Conservation (phyloP, 306 rosid genomes). For the Alnus rubra region DNA sequence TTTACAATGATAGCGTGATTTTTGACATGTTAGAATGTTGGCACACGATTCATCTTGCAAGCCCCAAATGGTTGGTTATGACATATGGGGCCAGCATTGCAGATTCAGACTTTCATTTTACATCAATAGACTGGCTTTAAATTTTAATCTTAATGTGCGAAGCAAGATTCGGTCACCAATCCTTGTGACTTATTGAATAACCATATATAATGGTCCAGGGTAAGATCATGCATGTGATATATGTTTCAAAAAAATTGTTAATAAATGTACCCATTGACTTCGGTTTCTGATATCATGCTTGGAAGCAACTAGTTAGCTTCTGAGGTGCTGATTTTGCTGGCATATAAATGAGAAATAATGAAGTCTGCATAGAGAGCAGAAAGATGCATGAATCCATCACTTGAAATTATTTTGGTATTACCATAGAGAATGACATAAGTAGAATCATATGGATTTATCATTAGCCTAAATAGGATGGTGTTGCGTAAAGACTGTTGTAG, state of each 20-base stretch:
- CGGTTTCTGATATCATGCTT: neutral
- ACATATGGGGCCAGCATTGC: neutral
- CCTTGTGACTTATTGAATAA: neutral
- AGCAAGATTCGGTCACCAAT: neutral
- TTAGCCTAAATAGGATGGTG: neutral
- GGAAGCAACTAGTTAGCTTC: neutral
- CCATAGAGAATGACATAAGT: neutral
- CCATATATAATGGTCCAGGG: neutral
- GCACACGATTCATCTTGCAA: neutral
- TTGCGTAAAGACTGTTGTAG: neutral
- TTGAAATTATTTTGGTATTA: neutral
- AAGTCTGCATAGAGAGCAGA: neutral
- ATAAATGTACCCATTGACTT: neutral
- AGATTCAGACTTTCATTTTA: neutral
- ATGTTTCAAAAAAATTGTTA: neutral
- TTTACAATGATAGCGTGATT: neutral
- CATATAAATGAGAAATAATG: slow-evolving; percentile 3
- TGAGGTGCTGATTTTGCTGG: slow-evolving; percentile 1
- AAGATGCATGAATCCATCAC: neutral
- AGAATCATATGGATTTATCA: slow-evolving; percentile 1
- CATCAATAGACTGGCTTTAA: neutral
- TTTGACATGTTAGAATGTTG: neutral
- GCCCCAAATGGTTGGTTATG: neutral
- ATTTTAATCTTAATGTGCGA: neutral
- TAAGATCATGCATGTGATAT: neutral